Evolutionary conservation across 1,284 basidiomycete genomes (phyloP).

Genomic region (Malassezia arunalokei): DNA sequence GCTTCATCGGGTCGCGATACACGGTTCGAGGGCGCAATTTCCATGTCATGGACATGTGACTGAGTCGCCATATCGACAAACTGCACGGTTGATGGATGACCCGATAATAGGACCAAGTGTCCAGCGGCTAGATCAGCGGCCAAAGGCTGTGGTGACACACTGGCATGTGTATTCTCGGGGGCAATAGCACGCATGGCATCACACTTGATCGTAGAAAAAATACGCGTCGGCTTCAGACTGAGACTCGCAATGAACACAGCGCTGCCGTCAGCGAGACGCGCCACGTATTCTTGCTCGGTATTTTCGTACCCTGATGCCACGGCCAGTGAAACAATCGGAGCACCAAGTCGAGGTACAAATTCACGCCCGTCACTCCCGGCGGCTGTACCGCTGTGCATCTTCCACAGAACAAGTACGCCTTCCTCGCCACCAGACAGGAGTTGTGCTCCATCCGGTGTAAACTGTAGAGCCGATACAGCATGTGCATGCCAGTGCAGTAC

Average conservation of each 20-base stretch:
- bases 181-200: slow-evolving; percentile 30
- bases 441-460: slow-evolving; percentile 81
- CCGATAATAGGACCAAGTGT: slow-evolving; percentile 63
- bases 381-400: slow-evolving; percentile 49
- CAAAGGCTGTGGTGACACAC: slow-evolving; percentile 20
- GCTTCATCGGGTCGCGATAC: slow-evolving; percentile 73
- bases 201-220: slow-evolving; percentile 65
- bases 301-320: slow-evolving; percentile 53
- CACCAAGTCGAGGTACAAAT: slow-evolving; percentile 82
- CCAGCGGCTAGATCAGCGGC: slow-evolving; percentile 34
- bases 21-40: slow-evolving; percentile 84
- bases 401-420: slow-evolving; percentile 85
- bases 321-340: slow-evolving; percentile 56
- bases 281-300: slow-evolving; percentile 69
- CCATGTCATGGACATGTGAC: slow-evolving; percentile 68
- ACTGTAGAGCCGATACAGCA: slow-evolving; percentile 74
- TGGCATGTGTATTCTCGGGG: background rate
- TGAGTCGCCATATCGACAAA: slow-evolving; percentile 67
- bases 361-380: slow-evolving; percentile 25
- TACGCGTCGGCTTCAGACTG: slow-evolving; percentile 60
- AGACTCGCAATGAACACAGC: slow-evolving; percentile 65
- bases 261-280: slow-evolving; percentile 70
- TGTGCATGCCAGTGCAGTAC: slow-evolving; percentile 95
- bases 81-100: slow-evolving; percentile 86
- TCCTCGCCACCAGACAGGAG: slow-evolving; percentile 91